phyloP scores from a whole-genome alignment of 495 filamentous ascomycete species.

The Penicilliopsis zonata region DNA sequence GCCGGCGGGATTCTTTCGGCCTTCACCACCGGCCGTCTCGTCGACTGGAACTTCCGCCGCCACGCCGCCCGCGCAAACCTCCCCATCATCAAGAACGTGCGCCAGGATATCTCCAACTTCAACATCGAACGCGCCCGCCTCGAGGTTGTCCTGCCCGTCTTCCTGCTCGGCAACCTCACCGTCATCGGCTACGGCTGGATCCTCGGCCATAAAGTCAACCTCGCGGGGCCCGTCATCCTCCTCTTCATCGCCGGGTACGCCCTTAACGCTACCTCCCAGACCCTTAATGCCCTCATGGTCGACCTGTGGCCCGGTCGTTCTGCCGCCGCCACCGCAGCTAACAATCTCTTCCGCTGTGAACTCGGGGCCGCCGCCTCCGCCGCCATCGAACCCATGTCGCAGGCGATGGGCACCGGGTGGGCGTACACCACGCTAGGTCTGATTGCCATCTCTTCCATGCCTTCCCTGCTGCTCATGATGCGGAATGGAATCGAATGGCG shows the following conservation, averaged over 20 bases:
- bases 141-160: constrained; percentile 21
- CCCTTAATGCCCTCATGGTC: constrained; percentile 40
- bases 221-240: constrained; percentile 22
- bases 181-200: constrained; percentile 41
- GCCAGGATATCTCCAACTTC: constrained; percentile 28
- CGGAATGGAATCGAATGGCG: constrained; percentile 28
- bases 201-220: constrained; percentile 17
- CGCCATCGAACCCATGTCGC: constrained; percentile 44
- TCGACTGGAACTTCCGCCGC: constrained; percentile 35
- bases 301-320: constrained; percentile 47
- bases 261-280: constrained; percentile 18
- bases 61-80: constrained; percentile 22
- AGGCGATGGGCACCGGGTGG: constrained; percentile 49
- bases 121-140: constrained; percentile 33
- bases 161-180: constrained; percentile 13
- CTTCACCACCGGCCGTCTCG: constrained; percentile 6
- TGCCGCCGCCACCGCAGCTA: constrained; percentile 50
- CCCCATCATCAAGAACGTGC: constrained; percentile 19
- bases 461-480: constrained; percentile 14
- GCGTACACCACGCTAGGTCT: constrained; percentile 45
- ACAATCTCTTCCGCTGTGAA: constrained; percentile 52
- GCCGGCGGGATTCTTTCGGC: constrained; percentile 13
- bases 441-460: constrained; percentile 15
- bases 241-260: constrained; percentile 21
- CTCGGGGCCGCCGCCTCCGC: constrained; percentile 50